phyloP scores from a whole-genome alignment of 73 alveolate species.

The Blepharisma japonicum region DNA sequence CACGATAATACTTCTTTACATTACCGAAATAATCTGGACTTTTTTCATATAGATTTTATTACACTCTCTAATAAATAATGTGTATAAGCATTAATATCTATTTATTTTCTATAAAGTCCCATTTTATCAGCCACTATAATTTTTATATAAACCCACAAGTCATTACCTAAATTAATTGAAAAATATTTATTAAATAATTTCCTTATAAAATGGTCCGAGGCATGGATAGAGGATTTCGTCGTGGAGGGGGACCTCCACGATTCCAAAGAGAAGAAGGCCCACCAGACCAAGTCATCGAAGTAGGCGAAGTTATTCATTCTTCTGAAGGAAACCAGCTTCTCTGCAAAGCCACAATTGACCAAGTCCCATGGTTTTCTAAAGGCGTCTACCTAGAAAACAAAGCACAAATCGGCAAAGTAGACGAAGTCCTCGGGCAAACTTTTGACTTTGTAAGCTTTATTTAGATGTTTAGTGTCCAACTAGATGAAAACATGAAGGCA shows the following conservation, averaged over 20 bases:
- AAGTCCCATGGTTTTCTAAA: conserved; percentile 29
- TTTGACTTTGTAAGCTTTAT: conserved; percentile 20
- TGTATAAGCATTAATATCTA: no score
- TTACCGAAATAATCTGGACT: no score
- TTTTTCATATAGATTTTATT: no score
- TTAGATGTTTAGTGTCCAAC: conserved; percentile 29
- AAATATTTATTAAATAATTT: no score
- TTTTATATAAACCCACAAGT: no score
- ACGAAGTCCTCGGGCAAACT: conserved; percentile 28
- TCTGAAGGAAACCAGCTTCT: conserved; percentile 29
- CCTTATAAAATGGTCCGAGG: no score
- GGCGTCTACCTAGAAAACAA: conserved; percentile 29
- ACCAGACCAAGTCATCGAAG: conserved; percentile 23
- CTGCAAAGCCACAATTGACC: conserved; percentile 23
- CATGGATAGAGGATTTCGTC: not conserved
- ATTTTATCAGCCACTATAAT: no score
- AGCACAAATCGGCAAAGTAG: conserved; percentile 35
- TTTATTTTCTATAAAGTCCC: no score
- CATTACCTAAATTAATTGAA: no score
- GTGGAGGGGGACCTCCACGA: conserved; percentile 21
- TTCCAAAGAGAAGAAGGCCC: conserved; percentile 28
- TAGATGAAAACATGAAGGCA: conserved; percentile 9
- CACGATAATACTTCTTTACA: no score
- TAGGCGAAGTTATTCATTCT: conserved; percentile 16
- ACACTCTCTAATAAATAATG: no score